Base-by-base conservation (phyloP, 2,329 filamentous ascomycete genomes). In the Sporothrix schenckii region DNA sequence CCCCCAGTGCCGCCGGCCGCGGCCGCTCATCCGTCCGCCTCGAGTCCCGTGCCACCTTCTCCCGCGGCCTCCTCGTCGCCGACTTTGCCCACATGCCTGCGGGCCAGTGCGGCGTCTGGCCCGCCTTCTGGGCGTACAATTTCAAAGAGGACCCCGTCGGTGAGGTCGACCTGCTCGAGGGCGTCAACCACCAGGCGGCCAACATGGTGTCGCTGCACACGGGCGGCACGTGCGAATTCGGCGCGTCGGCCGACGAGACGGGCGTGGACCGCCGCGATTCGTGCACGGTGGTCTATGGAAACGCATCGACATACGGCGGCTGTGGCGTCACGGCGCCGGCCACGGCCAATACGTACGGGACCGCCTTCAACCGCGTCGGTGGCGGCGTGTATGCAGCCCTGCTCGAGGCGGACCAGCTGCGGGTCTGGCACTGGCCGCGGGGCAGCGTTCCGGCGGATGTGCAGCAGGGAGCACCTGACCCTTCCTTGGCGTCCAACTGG, bases 141-240 rank as follows among this genome's bases (percentile, higher is more conserved):
- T 75, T 76, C 16, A 75, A 80, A 71, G 86, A 85, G 82, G 83
- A 85, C 27, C 79, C 78, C 34, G 79, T 81, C 66, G 83, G 84
- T 63, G 85, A 86, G 75, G 82, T 87, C 72, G 85, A 87, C 74
- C 85, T 86, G 72, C 83, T 87, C 72, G 85, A 87, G 76, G 84
- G 84, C 39, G 81, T 85, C 69, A 84, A 84, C 63, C 74, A 76
- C 47, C 80, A 83, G 70, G 72, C 75, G 16, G 74, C 76, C 61
- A 84, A 86, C 75, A 77, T 79, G 58, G 80, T 87, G 79, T 81
- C 83, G 63, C 75, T 87, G 69, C 81, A 84, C 77, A 85, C 84
- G 41, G 24, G 73, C 78, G 56, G 30, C 7, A 5, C 30, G 10
- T 60, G 56, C 34, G 30, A 21, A 19, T 60, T 60, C 19, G 4